Conservation (phyloP, 106 monocot species). For the Vanilla planifolia region DNA sequence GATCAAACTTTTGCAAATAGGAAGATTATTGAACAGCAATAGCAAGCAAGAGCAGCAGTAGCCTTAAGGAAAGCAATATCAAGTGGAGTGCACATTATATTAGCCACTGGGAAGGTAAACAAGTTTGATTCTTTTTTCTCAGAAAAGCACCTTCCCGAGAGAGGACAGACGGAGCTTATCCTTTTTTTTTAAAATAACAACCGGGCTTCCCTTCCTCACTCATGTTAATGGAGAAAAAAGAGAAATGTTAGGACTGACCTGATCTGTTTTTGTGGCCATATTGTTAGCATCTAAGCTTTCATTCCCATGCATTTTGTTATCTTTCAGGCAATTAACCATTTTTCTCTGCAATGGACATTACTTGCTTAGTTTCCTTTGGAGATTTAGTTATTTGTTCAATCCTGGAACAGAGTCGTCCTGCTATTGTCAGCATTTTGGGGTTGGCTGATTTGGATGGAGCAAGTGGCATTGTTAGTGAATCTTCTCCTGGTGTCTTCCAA, state of each 20-base stretch:
- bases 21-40: constrained; percentile 93
- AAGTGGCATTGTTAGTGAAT: constrained; percentile 65
- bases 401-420: constrained; percentile 65
- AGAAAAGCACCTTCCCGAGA: not conserved
- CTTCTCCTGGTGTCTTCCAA: constrained; percentile 75
- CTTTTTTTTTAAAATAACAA: too few relatives aligned
- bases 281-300: too few relatives aligned
- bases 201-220: too few relatives aligned
- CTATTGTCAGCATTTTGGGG: constrained; percentile 61
- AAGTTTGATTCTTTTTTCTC: not conserved
- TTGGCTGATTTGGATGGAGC: constrained; percentile 65
- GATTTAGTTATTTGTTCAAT: not conserved
- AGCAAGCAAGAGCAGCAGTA: constrained; percentile 63
- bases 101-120: constrained; percentile 94
- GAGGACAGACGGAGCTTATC: too few relatives aligned
- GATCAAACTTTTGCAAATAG: constrained; percentile 24
- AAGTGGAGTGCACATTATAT: constrained; percentile 74
- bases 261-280: too few relatives aligned
- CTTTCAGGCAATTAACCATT: not conserved
- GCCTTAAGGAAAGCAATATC: constrained; percentile 81
- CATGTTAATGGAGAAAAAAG: too few relatives aligned
- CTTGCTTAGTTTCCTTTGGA: not conserved
- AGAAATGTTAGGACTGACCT: too few relatives aligned
- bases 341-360: not conserved
- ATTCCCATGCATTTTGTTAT: not conserved